A percentile compares a stretch with the other conserved stretches of the same genome.
Evolutionary conservation across 2,329 filamentous ascomycete genomes (phyloP).

Genomic region (Cryphonectria radicalis): DNA sequence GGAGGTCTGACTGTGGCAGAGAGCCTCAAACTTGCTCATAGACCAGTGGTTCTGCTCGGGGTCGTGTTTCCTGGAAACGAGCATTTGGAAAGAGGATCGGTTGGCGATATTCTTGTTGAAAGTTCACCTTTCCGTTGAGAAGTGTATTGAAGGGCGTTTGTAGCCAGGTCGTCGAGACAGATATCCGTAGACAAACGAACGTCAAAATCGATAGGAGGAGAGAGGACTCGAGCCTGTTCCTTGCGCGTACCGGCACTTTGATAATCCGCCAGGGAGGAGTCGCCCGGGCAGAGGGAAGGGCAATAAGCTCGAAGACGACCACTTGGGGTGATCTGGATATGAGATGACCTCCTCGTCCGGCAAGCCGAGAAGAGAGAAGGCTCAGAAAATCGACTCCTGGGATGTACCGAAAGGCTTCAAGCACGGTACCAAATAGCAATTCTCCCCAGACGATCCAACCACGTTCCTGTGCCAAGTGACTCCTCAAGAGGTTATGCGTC

Average conservation of each 20-base stretch:
- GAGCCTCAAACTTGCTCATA: slow-evolving; percentile 55
- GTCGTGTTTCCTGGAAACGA: slow-evolving; percentile 59
- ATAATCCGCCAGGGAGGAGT: slow-evolving; percentile 1
- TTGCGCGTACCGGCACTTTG: slow-evolving; percentile 8
- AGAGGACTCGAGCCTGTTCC: slow-evolving; percentile 16
- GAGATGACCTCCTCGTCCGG: not conserved
- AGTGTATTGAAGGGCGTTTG: slow-evolving; percentile 20
- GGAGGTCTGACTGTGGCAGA: slow-evolving; percentile 49
- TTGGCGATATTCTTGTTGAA: slow-evolving; percentile 14
- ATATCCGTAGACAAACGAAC: slow-evolving; percentile 18
- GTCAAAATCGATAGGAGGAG: slow-evolving; percentile 7
- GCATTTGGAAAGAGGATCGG: slow-evolving; percentile 51
- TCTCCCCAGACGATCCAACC: not conserved
- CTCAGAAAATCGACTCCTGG: not conserved
- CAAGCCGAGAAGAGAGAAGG: slow-evolving; percentile 6
- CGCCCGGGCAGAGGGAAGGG: not conserved
- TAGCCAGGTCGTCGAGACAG: slow-evolving; percentile 8
- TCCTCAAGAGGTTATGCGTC: slow-evolving; percentile 8
- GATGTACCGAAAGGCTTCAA: not conserved
- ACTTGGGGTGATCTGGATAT: slow-evolving; percentile 6
- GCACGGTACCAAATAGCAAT: not conserved
- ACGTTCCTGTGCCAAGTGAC: slow-evolving; percentile 6
- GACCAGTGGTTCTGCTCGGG: slow-evolving; percentile 61
- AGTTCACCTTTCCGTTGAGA: slow-evolving; percentile 4
- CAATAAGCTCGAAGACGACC: slow-evolving; percentile 7